phyloP scores from a whole-genome alignment of 2,329 filamentous ascomycete species.

The Talaromyces pinophilus region DNA sequence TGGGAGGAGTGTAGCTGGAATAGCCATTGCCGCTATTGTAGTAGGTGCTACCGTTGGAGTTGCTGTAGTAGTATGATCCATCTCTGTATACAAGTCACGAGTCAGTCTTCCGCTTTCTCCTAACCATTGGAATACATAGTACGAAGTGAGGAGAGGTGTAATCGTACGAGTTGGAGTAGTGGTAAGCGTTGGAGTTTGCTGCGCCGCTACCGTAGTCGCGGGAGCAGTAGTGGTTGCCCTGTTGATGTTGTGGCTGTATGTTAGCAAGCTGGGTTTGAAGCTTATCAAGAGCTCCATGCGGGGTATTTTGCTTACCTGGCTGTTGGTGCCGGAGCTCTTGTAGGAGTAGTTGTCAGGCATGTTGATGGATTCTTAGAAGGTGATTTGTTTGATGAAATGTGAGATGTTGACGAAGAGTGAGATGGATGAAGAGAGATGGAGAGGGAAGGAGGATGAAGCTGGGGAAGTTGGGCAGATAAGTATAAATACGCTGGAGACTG shows the following conservation, averaged over 20 bases:
- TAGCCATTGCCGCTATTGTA: slow-evolving; percentile 62
- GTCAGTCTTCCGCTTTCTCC: neutral
- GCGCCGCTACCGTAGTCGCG: slow-evolving; percentile 59
- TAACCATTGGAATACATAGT: neutral
- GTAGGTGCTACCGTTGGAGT: slow-evolving; percentile 68
- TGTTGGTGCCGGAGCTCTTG: slow-evolving; percentile 61
- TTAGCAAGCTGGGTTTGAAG: neutral
- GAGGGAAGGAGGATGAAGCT: neutral
- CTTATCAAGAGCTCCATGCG: neutral
- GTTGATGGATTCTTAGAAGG: neutral
- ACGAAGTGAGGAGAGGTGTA: no score
- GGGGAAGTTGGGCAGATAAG: neutral
- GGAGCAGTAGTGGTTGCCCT: slow-evolving; percentile 70
- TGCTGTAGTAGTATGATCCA: slow-evolving; percentile 73
- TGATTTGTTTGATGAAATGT: neutral
- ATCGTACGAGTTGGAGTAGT: slow-evolving; percentile 65
- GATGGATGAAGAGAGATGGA: neutral
- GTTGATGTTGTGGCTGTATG: neutral
- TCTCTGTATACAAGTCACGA: slow-evolving; percentile 42
- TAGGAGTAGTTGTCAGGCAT: slow-evolving; percentile 37
- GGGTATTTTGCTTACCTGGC: slow-evolving; percentile 50
- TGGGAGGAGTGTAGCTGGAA: slow-evolving; percentile 62
- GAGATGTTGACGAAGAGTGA: slow-evolving; percentile 7
- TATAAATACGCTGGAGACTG: neutral
- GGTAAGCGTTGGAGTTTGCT: slow-evolving; percentile 36